Evolutionary conservation across 2,329 filamentous ascomycete species (phyloP).

Genomic region (Macroventuria anomochaeta): DNA sequence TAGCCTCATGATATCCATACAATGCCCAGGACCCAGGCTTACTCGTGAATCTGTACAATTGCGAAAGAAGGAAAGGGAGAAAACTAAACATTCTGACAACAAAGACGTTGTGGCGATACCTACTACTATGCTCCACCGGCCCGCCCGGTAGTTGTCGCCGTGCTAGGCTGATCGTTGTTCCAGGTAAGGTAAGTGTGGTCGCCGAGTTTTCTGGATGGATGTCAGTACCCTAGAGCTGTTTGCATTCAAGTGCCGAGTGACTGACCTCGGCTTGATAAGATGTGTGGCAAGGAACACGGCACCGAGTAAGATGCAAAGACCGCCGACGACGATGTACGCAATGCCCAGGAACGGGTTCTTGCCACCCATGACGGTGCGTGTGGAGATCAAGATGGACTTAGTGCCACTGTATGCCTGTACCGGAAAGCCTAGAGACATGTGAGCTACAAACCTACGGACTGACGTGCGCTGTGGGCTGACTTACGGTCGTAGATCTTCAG

Average conservation of each 20-base stretch:
- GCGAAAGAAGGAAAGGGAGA: slow-evolving; percentile 22
- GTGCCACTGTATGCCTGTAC: slow-evolving; percentile 80
- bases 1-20: slow-evolving; percentile 37
- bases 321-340: slow-evolving; percentile 91
- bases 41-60: slow-evolving; percentile 21
- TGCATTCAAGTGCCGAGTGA: not conserved
- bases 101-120: slow-evolving; percentile 20
- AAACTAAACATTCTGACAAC: slow-evolving; percentile 22
- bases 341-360: slow-evolving; percentile 96
- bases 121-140: slow-evolving; percentile 43
- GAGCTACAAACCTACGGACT: slow-evolving; percentile 22
- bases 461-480: slow-evolving; percentile 47
- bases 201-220: slow-evolving; percentile 78
- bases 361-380: slow-evolving; percentile 89
- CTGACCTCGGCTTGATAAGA: slow-evolving; percentile 85
- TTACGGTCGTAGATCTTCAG: slow-evolving; percentile 79
- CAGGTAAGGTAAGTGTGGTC: slow-evolving; percentile 97
- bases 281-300: slow-evolving; percentile 88
- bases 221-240: slow-evolving; percentile 20
- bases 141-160: slow-evolving; percentile 60
- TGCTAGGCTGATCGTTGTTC: slow-evolving; percentile 75
- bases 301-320: slow-evolving; percentile 88
- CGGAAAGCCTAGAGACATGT: slow-evolving; percentile 71
- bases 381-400: slow-evolving; percentile 89
- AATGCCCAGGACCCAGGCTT: slow-evolving; percentile 28